Evolutionary conservation across 306 rosid genomes (phyloP).

Genomic region (Pterocarpus santalinus): DNA sequence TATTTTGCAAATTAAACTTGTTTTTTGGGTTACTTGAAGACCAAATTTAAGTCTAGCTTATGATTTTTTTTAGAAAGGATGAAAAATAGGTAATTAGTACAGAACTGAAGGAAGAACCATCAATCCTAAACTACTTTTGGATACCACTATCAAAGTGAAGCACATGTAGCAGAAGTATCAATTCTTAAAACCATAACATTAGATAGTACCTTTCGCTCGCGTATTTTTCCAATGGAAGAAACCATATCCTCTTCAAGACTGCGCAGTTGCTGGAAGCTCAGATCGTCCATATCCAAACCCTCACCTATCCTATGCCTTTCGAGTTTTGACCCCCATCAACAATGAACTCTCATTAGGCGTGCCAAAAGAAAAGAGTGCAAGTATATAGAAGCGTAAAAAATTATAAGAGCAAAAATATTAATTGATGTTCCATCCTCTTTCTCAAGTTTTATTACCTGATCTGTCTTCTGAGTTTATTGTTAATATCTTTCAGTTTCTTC

Average conservation of each 20-base stretch:
- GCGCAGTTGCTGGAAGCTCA: slow-evolving; percentile 60
- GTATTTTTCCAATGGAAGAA: slow-evolving; percentile 60
- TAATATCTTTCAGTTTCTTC: slow-evolving; percentile 69
- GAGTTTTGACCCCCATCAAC: slow-evolving; percentile 4
- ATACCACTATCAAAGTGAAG: slow-evolving; percentile 2
- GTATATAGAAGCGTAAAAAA: neutral
- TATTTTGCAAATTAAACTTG: neutral
- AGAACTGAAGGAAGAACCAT: neutral
- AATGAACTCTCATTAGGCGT: slow-evolving; percentile 12
- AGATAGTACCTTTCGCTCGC: slow-evolving; percentile 66
- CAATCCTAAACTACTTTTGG: slow-evolving; percentile 1
- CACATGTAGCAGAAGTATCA: neutral
- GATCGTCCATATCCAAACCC: slow-evolving; percentile 64
- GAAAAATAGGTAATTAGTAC: neutral
- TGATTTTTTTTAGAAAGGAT: neutral
- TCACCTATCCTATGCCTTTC: slow-evolving; percentile 80
- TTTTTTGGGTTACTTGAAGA: neutral
- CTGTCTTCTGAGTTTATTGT: slow-evolving; percentile 70
- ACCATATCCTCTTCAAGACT: slow-evolving; percentile 64
- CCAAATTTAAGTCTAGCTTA: neutral
- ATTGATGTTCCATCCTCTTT: neutral
- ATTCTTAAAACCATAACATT: neutral
- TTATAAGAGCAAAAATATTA: neutral
- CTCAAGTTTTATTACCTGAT: slow-evolving; percentile 60
- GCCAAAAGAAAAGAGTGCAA: neutral